Evolutionary conservation across 805 yeast species (phyloP).

Genomic region (Wickerhamiella hasegawae): DNA sequence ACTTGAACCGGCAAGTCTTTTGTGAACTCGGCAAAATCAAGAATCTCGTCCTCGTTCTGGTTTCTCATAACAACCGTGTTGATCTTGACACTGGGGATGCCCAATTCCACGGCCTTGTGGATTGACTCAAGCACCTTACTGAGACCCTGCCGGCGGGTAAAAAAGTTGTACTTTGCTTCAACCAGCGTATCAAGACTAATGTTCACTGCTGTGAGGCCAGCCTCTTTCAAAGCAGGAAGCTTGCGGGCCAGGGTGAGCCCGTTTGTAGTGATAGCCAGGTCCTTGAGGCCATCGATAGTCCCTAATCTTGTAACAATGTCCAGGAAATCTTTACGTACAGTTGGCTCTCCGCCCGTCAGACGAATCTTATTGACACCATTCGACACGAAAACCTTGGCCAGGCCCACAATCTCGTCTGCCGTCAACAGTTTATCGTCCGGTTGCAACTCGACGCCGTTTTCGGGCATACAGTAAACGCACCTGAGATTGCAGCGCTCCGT

Average conservation of each 20-base stretch:
- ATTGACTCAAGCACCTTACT: conserved; percentile 29
- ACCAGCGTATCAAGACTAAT: conserved; percentile 34
- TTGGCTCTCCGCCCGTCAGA: conserved; percentile 43
- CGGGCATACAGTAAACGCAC: conserved; percentile 39
- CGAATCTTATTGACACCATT: conserved; percentile 38
- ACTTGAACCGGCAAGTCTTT: conserved; percentile 28
- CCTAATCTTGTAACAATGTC: conserved; percentile 27
- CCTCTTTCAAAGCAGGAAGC: conserved; percentile 25
- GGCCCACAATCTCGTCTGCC: conserved; percentile 28
- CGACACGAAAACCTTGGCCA: conserved; percentile 29
- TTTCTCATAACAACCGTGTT: conserved; percentile 36
- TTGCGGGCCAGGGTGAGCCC: conserved; percentile 36
- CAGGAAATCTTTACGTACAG: conserved; percentile 34
- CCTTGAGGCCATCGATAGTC: conserved; percentile 27
- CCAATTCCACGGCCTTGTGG: conserved; percentile 28
- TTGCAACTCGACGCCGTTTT: conserved; percentile 35
- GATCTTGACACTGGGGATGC: conserved; percentile 31
- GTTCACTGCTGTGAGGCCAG: conserved; percentile 34
- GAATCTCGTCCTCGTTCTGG: conserved; percentile 35
- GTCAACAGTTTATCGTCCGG: conserved; percentile 28
- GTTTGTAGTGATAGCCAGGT: conserved; percentile 36
- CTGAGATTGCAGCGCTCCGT: conserved; percentile 36
- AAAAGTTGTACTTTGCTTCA: conserved; percentile 33
- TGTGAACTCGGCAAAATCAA: conserved; percentile 31
- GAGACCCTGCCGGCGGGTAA: conserved; percentile 37